Percentiles rank a stretch among this genome's conserved stretches.
phyloP scores from a whole-genome alignment of 2,329 filamentous ascomycete species.

The Fusarium floridanum region DNA sequence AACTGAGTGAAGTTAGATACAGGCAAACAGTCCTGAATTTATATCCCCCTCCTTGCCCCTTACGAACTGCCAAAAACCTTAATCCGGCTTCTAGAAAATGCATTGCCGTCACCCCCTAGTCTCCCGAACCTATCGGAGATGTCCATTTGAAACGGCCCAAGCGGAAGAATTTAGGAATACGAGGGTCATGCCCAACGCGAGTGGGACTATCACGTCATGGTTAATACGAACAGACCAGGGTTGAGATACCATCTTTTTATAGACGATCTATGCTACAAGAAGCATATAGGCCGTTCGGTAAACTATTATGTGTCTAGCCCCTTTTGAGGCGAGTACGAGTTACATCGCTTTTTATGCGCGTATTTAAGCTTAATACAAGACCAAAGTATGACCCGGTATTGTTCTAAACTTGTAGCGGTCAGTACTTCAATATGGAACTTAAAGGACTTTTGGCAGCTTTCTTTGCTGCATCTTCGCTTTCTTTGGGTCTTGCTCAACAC shows the following conservation, averaged over 20 bases:
- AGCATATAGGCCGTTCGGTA: neutral
- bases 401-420: neutral
- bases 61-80: neutral
- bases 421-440: neutral
- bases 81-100: neutral
- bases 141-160: neutral
- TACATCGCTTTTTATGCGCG: neutral
- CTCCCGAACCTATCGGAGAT: neutral
- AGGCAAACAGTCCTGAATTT: neutral
- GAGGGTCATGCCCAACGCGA: neutral
- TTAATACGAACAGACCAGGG: neutral
- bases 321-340: neutral
- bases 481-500: neutral
- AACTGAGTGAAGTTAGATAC: neutral
- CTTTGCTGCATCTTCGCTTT: neutral
- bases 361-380: neutral
- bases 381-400: neutral
- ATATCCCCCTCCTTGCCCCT: neutral
- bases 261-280: neutral
- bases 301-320: neutral
- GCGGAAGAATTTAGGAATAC: conserved; percentile 4
- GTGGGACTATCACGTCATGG: neutral
- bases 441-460: neutral
- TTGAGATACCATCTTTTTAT: neutral
- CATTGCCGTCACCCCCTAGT: neutral